These are phyloP conservation scores for Phanerochaete sordida DNA, from an alignment of 768 basidiomycete species.

Conservation along the genomic window DNA sequence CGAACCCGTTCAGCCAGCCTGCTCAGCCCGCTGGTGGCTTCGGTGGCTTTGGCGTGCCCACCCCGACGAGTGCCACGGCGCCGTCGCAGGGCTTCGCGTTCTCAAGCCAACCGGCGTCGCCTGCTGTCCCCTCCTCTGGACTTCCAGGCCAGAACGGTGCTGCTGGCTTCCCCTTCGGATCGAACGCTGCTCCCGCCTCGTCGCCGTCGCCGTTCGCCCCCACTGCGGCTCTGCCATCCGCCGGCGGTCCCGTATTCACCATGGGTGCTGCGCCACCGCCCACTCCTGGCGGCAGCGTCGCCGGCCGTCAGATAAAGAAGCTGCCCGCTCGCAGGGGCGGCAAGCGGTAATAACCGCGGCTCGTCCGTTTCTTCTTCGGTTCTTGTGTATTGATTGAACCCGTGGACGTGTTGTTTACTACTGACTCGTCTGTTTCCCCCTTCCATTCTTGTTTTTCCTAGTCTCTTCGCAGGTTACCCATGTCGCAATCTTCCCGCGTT, in stretches of 20 bases:
- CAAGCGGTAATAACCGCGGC: slow-evolving; percentile 17
- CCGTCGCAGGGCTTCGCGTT: slow-evolving; percentile 29
- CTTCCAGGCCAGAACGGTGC: slow-evolving; percentile 18
- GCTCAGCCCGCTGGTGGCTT: slow-evolving; percentile 15
- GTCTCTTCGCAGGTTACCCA: slow-evolving; percentile 6
- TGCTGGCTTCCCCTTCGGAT: slow-evolving; percentile 23
- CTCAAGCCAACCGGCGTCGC: slow-evolving; percentile 29
- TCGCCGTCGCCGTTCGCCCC: slow-evolving; percentile 26
- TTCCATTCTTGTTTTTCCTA: neutral
- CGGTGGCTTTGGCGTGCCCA: slow-evolving; percentile 15
- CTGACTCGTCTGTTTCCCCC: slow-evolving; percentile 3
- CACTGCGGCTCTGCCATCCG: slow-evolving; percentile 12
- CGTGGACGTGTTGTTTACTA: slow-evolving; percentile 6
- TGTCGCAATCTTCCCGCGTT: neutral
- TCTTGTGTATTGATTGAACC: neutral
- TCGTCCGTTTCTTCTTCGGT: neutral
- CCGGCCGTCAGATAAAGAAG: slow-evolving; percentile 25
- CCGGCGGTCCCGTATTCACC: slow-evolving; percentile 24
- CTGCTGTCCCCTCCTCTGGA: slow-evolving; percentile 24
- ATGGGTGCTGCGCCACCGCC: slow-evolving; percentile 25
- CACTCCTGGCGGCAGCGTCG: slow-evolving; percentile 7
- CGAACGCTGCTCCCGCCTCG: slow-evolving; percentile 12
- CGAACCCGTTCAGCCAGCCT: slow-evolving; percentile 26
- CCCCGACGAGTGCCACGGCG: slow-evolving; percentile 27
- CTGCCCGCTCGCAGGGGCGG: slow-evolving; percentile 29